Percentiles rank a stretch among this genome's conserved stretches.
These are phyloP conservation scores for Sesbania bispinosa DNA, from an alignment of 306 rosid genomes.

Conservation along the genomic window DNA sequence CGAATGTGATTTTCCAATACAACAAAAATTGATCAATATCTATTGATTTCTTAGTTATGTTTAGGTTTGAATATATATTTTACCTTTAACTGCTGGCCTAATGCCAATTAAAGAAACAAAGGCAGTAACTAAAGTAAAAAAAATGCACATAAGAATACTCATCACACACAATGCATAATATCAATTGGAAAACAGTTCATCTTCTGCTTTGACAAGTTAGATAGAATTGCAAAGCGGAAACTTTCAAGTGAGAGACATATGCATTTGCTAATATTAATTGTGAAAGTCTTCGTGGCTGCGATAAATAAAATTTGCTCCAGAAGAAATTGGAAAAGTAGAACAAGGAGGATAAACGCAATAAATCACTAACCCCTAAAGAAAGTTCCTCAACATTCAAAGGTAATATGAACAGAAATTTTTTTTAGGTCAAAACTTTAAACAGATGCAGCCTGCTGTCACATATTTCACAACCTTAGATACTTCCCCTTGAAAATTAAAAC, in stretches of 20 bases:
- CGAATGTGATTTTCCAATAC: background rate
- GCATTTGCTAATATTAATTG: background rate
- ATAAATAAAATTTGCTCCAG: background rate
- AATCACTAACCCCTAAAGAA: background rate
- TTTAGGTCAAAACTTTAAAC: background rate
- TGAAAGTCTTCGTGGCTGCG: background rate
- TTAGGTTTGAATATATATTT: too few relatives aligned
- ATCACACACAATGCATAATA: background rate
- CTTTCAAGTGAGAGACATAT: background rate
- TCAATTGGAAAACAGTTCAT: background rate
- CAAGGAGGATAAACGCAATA: background rate
- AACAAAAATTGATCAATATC: too few relatives aligned
- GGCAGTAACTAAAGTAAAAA: background rate
- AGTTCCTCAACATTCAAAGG: background rate
- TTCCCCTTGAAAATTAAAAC: background rate
- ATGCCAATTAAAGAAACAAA: background rate
- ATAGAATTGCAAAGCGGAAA: background rate
- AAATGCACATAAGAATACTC: background rate
- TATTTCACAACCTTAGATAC: background rate
- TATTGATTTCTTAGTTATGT: background rate
- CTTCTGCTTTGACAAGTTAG: slow-evolving; percentile 2
- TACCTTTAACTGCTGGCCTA: too few relatives aligned
- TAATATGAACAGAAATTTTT: background rate
- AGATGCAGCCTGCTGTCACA: background rate
- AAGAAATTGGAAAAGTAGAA: background rate